Conservation (phyloP, 495 filamentous ascomycete genomes). For the Polyplosphaeria fusca region DNA sequence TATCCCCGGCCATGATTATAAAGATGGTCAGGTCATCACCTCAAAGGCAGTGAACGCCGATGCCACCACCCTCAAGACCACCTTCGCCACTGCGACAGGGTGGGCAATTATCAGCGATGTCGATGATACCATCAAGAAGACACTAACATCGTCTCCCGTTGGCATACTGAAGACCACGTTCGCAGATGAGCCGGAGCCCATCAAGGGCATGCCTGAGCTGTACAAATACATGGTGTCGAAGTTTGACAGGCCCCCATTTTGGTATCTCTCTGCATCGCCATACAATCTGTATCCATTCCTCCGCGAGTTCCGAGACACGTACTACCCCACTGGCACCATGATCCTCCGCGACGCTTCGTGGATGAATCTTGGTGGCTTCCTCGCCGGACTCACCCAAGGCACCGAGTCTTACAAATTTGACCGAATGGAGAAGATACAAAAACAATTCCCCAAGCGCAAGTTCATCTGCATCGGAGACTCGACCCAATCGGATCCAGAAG, state of each 20-base stretch:
- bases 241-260: slow-evolving; percentile 67
- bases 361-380: slow-evolving; percentile 78
- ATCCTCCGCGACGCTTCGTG: slow-evolving; percentile 83
- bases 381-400: slow-evolving; percentile 73
- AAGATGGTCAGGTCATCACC: slow-evolving; percentile 35
- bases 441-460: slow-evolving; percentile 71
- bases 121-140: slow-evolving; percentile 94
- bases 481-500: slow-evolving; percentile 88
- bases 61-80: slow-evolving; percentile 54
- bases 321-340: slow-evolving; percentile 75
- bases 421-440: slow-evolving; percentile 70
- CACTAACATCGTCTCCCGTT: slow-evolving; percentile 70
- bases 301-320: slow-evolving; percentile 60
- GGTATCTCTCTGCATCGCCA: slow-evolving; percentile 90
- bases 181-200: slow-evolving; percentile 64
- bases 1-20: slow-evolving; percentile 38
- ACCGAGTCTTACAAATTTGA: slow-evolving; percentile 86
- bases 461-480: slow-evolving; percentile 86
- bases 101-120: slow-evolving; percentile 91
- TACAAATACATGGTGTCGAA: slow-evolving; percentile 61
- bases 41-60: slow-evolving; percentile 46
- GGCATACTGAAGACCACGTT: slow-evolving; percentile 84
- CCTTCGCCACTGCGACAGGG: slow-evolving; percentile 71
- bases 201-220: slow-evolving; percentile 78
- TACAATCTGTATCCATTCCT: slow-evolving; percentile 94